Percentiles rank a stretch among this genome's conserved stretches.
Conservation (phyloP, 2,329 filamentous ascomycete genomes). For the Berkeleyomyces basicola region DNA sequence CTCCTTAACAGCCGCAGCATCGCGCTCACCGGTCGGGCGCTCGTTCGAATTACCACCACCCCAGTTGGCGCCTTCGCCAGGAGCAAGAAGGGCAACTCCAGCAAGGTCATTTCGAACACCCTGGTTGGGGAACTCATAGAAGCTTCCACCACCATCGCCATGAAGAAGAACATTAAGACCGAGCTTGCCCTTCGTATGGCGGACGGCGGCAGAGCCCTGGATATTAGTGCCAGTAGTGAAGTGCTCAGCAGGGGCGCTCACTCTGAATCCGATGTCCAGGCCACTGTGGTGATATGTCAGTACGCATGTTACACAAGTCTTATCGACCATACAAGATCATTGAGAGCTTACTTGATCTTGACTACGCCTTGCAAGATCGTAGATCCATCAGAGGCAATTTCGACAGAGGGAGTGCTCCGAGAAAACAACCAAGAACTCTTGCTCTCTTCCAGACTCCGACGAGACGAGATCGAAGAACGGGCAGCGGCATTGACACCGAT, state of each 20-base stretch:
- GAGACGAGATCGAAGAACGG: neutral
- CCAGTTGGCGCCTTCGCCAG: constrained; percentile 40
- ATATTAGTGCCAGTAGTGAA: constrained; percentile 35
- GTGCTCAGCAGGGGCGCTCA: constrained; percentile 35
- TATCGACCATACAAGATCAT: neutral
- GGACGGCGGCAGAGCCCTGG: constrained; percentile 24
- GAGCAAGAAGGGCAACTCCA: constrained; percentile 37
- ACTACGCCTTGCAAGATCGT: constrained; percentile 38
- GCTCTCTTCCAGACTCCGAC: neutral
- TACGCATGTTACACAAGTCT: constrained; percentile 11
- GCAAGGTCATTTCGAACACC: constrained; percentile 33
- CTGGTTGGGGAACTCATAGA: constrained; percentile 41
- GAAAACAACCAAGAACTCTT: neutral
- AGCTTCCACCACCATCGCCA: constrained; percentile 42
- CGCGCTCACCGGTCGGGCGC: constrained; percentile 37
- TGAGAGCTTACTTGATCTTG: constrained; percentile 30
- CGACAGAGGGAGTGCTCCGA: constrained; percentile 20
- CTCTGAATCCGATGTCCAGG: constrained; percentile 37
- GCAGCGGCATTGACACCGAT: neutral
- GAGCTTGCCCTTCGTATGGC: constrained; percentile 22
- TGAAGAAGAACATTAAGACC: constrained; percentile 42
- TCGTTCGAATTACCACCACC: constrained; percentile 31
- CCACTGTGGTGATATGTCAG: constrained; percentile 21
- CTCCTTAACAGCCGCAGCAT: constrained; percentile 38
- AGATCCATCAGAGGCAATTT: constrained; percentile 34